These are phyloP conservation scores for Pyrenochaeta sp. DNA, from an alignment of 2,329 filamentous ascomycete species.

Conservation along the genomic window DNA sequence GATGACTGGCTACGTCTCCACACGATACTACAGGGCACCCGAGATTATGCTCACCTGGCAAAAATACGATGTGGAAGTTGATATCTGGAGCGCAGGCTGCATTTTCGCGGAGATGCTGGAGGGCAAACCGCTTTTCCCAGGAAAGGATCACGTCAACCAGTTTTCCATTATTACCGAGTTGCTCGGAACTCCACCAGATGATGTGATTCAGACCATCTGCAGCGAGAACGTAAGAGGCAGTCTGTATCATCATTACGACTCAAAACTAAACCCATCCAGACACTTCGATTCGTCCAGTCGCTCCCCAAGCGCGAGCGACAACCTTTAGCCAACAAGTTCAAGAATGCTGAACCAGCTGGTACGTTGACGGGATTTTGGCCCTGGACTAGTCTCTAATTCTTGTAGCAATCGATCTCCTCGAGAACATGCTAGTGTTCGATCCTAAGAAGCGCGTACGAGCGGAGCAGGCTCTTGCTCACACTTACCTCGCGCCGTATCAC, in stretches of 20 bases:
- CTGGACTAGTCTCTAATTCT: slow-evolving; percentile 4
- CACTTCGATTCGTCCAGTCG: slow-evolving; percentile 94
- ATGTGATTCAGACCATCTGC: slow-evolving; percentile 98
- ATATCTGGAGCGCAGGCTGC: slow-evolving; percentile 99
- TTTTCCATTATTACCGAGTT: slow-evolving; percentile 99
- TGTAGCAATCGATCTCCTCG: slow-evolving; percentile 87
- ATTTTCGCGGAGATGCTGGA: slow-evolving; percentile 99
- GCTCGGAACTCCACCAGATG: slow-evolving; percentile 92
- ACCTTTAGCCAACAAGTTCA: slow-evolving; percentile 87
- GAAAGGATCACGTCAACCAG: slow-evolving; percentile 99
- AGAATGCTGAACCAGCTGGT: slow-evolving; percentile 89
- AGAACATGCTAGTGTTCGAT: slow-evolving; percentile 97
- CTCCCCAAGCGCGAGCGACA: slow-evolving; percentile 93
- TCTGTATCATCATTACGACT: background rate
- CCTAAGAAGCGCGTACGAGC: slow-evolving; percentile 95
- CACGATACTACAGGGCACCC: slow-evolving; percentile 96
- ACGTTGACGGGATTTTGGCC: slow-evolving; percentile 38
- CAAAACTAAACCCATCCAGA: slow-evolving; percentile 65
- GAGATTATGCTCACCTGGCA: slow-evolving; percentile 99
- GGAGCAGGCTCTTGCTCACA: slow-evolving; percentile 83
- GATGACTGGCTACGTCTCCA: slow-evolving; percentile 99
- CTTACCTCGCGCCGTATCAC: slow-evolving; percentile 95
- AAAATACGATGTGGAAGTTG: slow-evolving; percentile 98
- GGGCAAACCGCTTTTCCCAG: slow-evolving; percentile 96
- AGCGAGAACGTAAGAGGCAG: slow-evolving; percentile 82